Evolutionary conservation across 2,329 filamentous ascomycete genomes (phyloP).

Genomic region (Aaosphaeria arxii): DNA sequence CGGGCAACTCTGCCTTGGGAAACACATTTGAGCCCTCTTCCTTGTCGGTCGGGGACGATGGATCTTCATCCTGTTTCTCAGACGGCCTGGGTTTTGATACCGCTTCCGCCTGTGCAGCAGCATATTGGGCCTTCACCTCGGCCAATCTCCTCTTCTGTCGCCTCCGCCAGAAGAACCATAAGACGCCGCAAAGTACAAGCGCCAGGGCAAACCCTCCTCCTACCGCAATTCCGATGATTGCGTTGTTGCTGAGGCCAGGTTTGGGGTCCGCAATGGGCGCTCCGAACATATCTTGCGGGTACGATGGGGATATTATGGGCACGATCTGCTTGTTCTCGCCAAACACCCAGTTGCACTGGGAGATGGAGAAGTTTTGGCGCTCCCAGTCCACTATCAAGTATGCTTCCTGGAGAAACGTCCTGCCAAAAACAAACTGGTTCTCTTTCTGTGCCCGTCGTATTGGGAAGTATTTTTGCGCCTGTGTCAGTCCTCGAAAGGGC

Average conservation of each 20-base stretch:
- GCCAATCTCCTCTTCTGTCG: conserved; percentile 18
- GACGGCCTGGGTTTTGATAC: conserved; percentile 16
- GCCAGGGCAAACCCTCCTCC: conserved; percentile 36
- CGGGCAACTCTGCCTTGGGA: conserved; percentile 46
- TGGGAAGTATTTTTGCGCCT: conserved; percentile 65
- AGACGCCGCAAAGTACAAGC: conserved; percentile 24
- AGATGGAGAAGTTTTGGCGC: conserved; percentile 45
- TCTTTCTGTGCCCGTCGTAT: conserved; percentile 56
- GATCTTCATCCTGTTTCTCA: conserved; percentile 11
- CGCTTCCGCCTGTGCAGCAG: conserved; percentile 14
- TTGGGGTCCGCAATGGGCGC: conserved; percentile 1
- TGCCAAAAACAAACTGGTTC: conserved; percentile 60
- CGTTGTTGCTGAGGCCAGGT: conserved; percentile 23
- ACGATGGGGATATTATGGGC: conserved; percentile 30
- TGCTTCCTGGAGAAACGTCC: conserved; percentile 69
- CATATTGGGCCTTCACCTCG: conserved; percentile 21
- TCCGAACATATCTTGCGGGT: conserved; percentile 7
- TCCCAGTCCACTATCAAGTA: conserved; percentile 51
- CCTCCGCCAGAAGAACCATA: conserved; percentile 34
- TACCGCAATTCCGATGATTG: conserved; percentile 45
- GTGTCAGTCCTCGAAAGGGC: conserved; percentile 55
- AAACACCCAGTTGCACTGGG: conserved; percentile 35
- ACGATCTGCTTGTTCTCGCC: conserved; percentile 24
- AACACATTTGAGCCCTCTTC: conserved; percentile 34
- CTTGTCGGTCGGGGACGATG: conserved; percentile 16